These are phyloP conservation scores for Fomes fomentarius DNA, from an alignment of 1,284 basidiomycete genomes.

Conservation along the genomic window DNA sequence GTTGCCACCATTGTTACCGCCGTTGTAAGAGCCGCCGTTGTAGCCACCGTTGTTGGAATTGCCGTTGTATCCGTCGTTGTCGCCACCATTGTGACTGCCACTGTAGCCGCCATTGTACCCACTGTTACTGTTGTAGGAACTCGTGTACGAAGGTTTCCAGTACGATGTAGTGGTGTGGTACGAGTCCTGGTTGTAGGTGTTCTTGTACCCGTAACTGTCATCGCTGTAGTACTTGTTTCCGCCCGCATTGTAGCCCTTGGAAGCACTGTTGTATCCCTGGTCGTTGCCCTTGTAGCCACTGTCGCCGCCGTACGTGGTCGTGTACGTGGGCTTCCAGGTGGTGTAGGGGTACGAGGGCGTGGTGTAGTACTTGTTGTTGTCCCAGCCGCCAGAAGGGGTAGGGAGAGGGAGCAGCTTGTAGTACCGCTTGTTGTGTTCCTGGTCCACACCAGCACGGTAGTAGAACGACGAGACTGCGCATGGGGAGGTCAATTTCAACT, in stretches of 20 bases:
- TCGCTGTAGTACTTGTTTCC: too few species aligned
- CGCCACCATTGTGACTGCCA: neutral
- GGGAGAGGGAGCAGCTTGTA: slow-evolving; percentile 19
- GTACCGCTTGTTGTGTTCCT: slow-evolving; percentile 17
- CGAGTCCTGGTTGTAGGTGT: too few species aligned
- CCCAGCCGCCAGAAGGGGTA: neutral
- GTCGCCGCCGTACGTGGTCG: neutral
- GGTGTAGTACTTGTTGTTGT: neutral
- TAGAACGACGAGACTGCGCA: slow-evolving; percentile 21
- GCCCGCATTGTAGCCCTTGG: neutral
- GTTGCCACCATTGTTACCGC: neutral
- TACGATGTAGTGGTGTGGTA: neutral
- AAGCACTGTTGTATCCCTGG: neutral
- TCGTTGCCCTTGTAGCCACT: neutral
- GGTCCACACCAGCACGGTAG: slow-evolving; percentile 16
- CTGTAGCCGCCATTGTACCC: neutral
- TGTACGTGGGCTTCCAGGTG: slow-evolving; percentile 1
- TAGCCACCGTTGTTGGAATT: neutral
- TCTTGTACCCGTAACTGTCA: too few species aligned
- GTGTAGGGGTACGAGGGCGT: neutral
- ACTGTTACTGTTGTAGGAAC: neutral
- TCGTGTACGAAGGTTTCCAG: neutral
- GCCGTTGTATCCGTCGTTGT: neutral
- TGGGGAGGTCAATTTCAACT: neutral
- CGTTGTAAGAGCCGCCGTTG: neutral